A percentile compares a stretch with the other conserved stretches of the same genome.
Conservation (phyloP, 768 basidiomycete species). For the Russula dissimulans region DNA sequence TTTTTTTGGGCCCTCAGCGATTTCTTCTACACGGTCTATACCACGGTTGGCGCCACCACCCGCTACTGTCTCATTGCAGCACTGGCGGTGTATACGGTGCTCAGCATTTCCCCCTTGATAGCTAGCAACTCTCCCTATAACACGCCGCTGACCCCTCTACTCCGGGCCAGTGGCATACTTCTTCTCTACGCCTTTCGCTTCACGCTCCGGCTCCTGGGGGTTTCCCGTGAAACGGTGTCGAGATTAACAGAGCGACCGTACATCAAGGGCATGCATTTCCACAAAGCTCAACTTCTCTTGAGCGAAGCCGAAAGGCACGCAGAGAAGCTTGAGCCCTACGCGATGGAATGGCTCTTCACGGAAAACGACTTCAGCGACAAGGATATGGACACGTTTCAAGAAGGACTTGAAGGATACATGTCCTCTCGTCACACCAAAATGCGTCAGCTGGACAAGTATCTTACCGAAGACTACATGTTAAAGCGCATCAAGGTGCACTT, state of each 20-base stretch:
- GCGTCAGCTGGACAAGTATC: not conserved
- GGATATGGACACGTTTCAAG: slow-evolving; percentile 10
- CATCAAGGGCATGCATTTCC: not conserved
- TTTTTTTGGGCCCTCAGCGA: slow-evolving; percentile 12
- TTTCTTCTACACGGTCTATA: slow-evolving; percentile 3
- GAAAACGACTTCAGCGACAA: slow-evolving; percentile 3
- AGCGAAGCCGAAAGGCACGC: not conserved
- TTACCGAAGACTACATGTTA: not conserved
- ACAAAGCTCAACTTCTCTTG: not conserved
- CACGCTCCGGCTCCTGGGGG: too few relatives aligned
- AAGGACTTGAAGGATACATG: slow-evolving; percentile 9
- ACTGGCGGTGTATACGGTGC: not conserved
- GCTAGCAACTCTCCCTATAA: slow-evolving; percentile 7
- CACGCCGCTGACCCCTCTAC: slow-evolving; percentile 7
- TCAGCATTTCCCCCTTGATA: slow-evolving; percentile 9
- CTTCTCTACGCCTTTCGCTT: not conserved
- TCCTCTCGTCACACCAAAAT: not conserved
- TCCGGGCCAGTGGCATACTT: not conserved
- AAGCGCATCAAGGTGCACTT: slow-evolving; percentile 3
- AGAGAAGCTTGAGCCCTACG: not conserved
- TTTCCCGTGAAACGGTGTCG: not conserved
- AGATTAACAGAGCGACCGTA: not conserved
- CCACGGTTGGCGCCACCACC: not conserved
- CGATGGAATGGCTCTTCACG: slow-evolving; percentile 6
- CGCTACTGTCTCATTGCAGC: not conserved